Base-by-base conservation (phyloP, 345 rosid species). In the Salix udensis region DNA sequence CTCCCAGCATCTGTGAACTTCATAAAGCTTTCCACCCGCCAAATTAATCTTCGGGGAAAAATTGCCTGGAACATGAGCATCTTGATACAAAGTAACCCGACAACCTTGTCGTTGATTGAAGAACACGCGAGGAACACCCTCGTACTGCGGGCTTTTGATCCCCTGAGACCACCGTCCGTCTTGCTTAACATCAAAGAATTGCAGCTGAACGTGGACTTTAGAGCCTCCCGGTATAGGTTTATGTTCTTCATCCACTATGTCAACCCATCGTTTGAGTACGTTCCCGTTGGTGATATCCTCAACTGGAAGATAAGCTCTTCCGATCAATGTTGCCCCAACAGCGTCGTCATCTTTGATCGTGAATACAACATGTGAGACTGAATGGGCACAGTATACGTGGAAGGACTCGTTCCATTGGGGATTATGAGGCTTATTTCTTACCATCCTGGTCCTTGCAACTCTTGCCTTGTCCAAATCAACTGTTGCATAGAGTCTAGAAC, bases 391-490 rank as follows among this genome's bases (percentile, higher is more conserved):
- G 74, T 88, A 90, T 21, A 93, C 76, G 61, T 76, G 82, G 66
- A 95, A 95, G 1, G 73, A 3, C 80, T 95, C 89, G 28, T 82
- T 18, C 97, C 96, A 95, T 11, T 18, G 76, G 14, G 88, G 90
- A 1, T 68, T 82, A 2, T 79, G 60, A 7, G 84, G 74, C 7
- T 81, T 82, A 2, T 80, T 80, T 72, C 71, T 74, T 16, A 87
- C 13, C 79, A 67, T 78, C 23, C 75, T 81, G 28, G 98, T 95
- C 73, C 97, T 86, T 46, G 85, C 95, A 39, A 90, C 90, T 30
- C 96, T 88, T 10, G 94, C 90, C 74, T 84, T 88, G 77, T 89
- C 97, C 21, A 93, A 76, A 82, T 95, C 94, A 65, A 95, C 78
- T 7, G 94, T 83, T 60, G 92, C 93, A 67, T 93, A 93, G 6